A percentile compares a stretch with the other conserved stretches of the same genome.
These are phyloP conservation scores for Cyathus striatus DNA, from an alignment of 768 basidiomycete species.

Conservation along the genomic window DNA sequence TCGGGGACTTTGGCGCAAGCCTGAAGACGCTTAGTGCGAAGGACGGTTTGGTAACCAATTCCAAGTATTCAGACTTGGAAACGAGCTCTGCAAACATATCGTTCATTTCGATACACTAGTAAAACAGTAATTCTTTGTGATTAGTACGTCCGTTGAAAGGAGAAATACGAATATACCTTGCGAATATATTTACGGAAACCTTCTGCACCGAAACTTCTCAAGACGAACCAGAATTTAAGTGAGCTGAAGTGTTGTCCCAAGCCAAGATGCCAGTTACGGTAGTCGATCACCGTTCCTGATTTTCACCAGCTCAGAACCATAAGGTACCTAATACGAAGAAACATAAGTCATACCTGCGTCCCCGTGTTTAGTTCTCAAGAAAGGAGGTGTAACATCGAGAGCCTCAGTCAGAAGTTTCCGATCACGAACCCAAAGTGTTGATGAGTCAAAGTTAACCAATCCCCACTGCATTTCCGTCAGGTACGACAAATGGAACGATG, in stretches of 20 bases:
- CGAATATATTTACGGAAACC: slow-evolving; percentile 80
- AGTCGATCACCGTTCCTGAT: slow-evolving; percentile 77
- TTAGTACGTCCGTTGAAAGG: not conserved
- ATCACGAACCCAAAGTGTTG: slow-evolving; percentile 75
- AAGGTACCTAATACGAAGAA: not conserved
- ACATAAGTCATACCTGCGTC: slow-evolving; percentile 52
- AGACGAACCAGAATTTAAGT: slow-evolving; percentile 89
- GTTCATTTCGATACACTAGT: slow-evolving; percentile 67
- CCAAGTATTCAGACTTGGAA: slow-evolving; percentile 42
- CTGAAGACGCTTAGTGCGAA: slow-evolving; percentile 79
- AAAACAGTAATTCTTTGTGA: too few species aligned
- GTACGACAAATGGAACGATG: not conserved
- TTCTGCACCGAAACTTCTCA: slow-evolving; percentile 74
- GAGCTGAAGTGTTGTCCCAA: slow-evolving; percentile 87
- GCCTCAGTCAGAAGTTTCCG: slow-evolving; percentile 70
- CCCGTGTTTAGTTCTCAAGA: slow-evolving; percentile 71
- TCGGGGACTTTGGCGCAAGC: slow-evolving; percentile 33
- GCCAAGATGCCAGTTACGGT: slow-evolving; percentile 81
- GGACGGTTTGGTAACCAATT: slow-evolving; percentile 64
- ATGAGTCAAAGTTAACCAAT: slow-evolving; percentile 83
- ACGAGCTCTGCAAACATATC: slow-evolving; percentile 56
- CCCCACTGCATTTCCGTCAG: slow-evolving; percentile 58
- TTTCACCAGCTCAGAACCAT: not conserved
- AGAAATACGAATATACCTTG: slow-evolving; percentile 32
- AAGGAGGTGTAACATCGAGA: slow-evolving; percentile 83